Evolutionary conservation across 2,329 filamentous ascomycete species (phyloP), one percentile per base, ranked within the genome.

Genomic region (Verticillium nubilum): DNA sequence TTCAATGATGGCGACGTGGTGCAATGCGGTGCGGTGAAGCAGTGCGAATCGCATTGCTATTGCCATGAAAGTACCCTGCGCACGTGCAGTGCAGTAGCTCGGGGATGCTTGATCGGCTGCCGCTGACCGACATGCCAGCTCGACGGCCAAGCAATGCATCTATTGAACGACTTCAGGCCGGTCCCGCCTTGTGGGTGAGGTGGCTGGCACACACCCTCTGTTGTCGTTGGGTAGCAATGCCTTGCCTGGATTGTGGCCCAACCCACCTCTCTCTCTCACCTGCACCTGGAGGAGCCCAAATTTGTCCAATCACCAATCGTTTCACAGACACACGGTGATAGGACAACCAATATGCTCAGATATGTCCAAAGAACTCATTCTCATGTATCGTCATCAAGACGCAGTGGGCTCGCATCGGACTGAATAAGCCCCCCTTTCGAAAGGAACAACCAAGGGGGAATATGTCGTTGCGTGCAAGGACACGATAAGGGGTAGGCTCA

Each of bases 161-260:
- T 28, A 27, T 29, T 53, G 31, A 25, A 26, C 26, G 50, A n/a
- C n/a, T 50, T 37, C 35, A 17, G 35, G 26, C 17, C 28, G 28
- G 52, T 31, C 25, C 42, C 42, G 42, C 9, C 19, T 50, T 23
- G 33, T n/a, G 33, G 33, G 33, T 37, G n/a, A 25, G 52, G 52
- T 53, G 58, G 62, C 59, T 64, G 59, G 61, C 58, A 57, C 60
- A 63, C 37, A n/a, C 42, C n/a, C 5, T 50, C n/a, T 4, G 12
- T 10, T 19, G 19, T 47, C 60, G 70, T 75, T 74, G 73, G 73
- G 73, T 72, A 75, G 66, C 73, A 72, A 75, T 69, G 72, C 72
- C 66, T 68, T 64, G 63, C 68, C 65, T 72, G 69, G 70, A 69
- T 75, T 70, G 67, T 64, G 66, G 71, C 72, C 72, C 67, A 72